These are phyloP conservation scores for Setomelanomma holmii DNA, from an alignment of 2,329 filamentous ascomycete species.

Conservation along the genomic window DNA sequence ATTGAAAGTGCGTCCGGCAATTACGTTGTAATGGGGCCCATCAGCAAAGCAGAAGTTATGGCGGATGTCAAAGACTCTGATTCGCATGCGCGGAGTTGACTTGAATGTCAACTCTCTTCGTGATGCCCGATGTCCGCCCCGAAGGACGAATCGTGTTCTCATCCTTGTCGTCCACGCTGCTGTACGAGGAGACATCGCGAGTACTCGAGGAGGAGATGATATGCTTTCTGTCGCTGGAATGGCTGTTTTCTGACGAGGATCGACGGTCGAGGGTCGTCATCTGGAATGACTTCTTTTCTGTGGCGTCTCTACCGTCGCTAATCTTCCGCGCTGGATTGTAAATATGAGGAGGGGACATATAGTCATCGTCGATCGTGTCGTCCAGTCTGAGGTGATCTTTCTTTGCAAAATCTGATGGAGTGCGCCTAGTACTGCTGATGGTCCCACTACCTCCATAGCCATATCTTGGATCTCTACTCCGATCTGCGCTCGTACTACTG, in stretches of 20 bases:
- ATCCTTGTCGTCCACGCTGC: no score
- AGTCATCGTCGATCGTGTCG: neutral
- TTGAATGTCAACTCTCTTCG: constrained; percentile 1
- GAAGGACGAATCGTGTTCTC: no score
- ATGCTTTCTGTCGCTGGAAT: neutral
- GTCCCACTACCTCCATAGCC: neutral
- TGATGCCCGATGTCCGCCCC: constrained; percentile 1
- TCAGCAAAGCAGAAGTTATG: no score
- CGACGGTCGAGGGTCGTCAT: neutral
- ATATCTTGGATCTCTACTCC: neutral
- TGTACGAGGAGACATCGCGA: no score
- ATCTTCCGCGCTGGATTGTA: no score
- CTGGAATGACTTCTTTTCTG: neutral
- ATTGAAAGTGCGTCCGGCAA: no score
- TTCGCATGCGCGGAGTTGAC: neutral
- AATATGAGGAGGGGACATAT: no score
- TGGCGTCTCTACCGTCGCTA: no score
- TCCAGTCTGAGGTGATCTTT: neutral
- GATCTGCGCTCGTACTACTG: neutral
- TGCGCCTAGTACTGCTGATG: neutral
- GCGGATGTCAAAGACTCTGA: no score
- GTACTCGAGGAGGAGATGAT: no score
- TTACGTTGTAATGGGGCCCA: no score
- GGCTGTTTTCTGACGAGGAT: neutral
- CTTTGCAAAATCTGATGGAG: neutral